These are phyloP conservation scores for Trichoderma erinaceum DNA, from an alignment of 495 filamentous ascomycete genomes.

Conservation along the genomic window DNA sequence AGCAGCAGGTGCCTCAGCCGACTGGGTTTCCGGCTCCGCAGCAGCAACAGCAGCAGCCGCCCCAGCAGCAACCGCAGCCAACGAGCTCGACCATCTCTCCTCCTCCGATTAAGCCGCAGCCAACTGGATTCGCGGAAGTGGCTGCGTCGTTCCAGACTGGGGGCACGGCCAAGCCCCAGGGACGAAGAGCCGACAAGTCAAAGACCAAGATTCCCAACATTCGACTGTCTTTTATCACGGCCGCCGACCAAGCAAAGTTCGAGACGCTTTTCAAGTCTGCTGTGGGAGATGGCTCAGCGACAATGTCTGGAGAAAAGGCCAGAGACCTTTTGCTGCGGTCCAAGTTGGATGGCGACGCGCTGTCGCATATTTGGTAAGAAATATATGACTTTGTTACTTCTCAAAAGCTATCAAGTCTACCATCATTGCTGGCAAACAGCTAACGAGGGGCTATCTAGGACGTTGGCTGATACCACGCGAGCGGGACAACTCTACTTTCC, in stretches of 20 bases:
- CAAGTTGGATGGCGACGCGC: slow-evolving; percentile 70
- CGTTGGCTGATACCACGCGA: slow-evolving; percentile 93
- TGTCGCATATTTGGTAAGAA: slow-evolving; percentile 77
- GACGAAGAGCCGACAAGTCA: slow-evolving; percentile 33
- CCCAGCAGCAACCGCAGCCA: slow-evolving; percentile 26
- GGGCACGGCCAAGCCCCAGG: slow-evolving; percentile 46
- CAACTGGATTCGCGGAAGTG: slow-evolving; percentile 72
- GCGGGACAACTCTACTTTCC: slow-evolving; percentile 95
- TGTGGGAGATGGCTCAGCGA: slow-evolving; percentile 72
- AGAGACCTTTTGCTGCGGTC: slow-evolving; percentile 83
- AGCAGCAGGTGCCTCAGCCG: slow-evolving; percentile 38
- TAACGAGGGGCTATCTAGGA: slow-evolving; percentile 46
- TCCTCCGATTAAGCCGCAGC: slow-evolving; percentile 56
- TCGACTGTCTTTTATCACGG: slow-evolving; percentile 89
- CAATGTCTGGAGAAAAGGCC: slow-evolving; percentile 87
- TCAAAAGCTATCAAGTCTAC: background rate
- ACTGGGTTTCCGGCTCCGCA: too few relatives aligned
- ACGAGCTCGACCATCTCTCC: slow-evolving; percentile 26
- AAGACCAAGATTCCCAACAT: slow-evolving; percentile 84
- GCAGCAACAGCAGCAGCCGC: slow-evolving; percentile 29
- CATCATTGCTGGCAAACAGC: background rate
- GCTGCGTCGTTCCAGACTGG: slow-evolving; percentile 75
- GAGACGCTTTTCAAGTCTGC: slow-evolving; percentile 97
- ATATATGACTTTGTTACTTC: background rate
- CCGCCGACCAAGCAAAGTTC: slow-evolving; percentile 92